A percentile compares a stretch with the other conserved stretches of the same genome.
Evolutionary conservation across 306 rosid species (phyloP).

Genomic region (Hippophae gyantsensis): DNA sequence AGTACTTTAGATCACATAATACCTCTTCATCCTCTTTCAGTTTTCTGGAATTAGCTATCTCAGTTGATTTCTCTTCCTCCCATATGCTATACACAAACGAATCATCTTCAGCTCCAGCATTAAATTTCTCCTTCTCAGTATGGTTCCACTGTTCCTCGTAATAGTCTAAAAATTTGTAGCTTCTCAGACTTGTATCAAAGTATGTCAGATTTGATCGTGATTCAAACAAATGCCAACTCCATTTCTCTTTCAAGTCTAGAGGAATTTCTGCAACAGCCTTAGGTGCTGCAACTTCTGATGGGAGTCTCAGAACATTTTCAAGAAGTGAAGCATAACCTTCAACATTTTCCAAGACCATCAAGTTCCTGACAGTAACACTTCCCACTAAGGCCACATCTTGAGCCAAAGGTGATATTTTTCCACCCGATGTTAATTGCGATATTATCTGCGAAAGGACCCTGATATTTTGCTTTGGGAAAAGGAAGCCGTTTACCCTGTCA

Average conservation of each 20-base stretch:
- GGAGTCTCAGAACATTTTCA: slow-evolving; percentile 58
- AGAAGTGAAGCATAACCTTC: slow-evolving; percentile 71
- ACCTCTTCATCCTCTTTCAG: slow-evolving; percentile 92
- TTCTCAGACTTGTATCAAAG: slow-evolving; percentile 35
- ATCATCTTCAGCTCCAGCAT: slow-evolving; percentile 28
- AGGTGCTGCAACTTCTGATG: slow-evolving; percentile 68
- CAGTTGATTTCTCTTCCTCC: slow-evolving; percentile 68
- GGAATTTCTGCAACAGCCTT: slow-evolving; percentile 56
- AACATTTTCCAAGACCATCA: slow-evolving; percentile 61
- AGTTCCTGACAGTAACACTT: slow-evolving; percentile 53
- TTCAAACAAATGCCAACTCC: slow-evolving; percentile 81
- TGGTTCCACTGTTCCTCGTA: slow-evolving; percentile 59
- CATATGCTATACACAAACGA: slow-evolving; percentile 68
- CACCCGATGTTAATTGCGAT: slow-evolving; percentile 48
- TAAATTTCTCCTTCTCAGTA: slow-evolving; percentile 34
- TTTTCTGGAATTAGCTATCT: slow-evolving; percentile 39
- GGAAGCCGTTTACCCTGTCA: slow-evolving; percentile 81
- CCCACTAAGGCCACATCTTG: slow-evolving; percentile 66
- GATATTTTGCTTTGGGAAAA: slow-evolving; percentile 64
- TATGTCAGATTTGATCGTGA: slow-evolving; percentile 41
- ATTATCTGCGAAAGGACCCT: slow-evolving; percentile 47
- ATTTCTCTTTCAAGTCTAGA: slow-evolving; percentile 51
- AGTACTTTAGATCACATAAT: slow-evolving; percentile 8
- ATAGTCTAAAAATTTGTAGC: slow-evolving; percentile 50
- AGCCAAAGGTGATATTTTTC: slow-evolving; percentile 64